A percentile compares a stretch with the other conserved stretches of the same genome.
Conservation (phyloP, 495 filamentous ascomycete species). For the Penicillium diatomitis region DNA sequence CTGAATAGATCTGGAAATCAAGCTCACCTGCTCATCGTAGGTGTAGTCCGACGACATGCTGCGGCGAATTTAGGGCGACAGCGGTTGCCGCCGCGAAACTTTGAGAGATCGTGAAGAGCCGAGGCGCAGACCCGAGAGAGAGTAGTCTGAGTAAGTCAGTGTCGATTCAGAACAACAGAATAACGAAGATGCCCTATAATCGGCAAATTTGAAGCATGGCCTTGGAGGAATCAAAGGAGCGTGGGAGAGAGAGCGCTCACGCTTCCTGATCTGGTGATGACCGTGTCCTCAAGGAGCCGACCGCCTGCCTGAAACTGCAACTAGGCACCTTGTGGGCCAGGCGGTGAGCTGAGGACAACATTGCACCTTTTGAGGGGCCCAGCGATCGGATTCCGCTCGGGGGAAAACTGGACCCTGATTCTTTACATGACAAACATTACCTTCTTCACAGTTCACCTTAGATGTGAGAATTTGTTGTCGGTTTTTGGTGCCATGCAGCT, state of each 20-base stretch:
- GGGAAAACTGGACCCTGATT: no score
- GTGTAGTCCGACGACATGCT: conserved; percentile 93
- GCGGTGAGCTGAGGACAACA: conserved; percentile 15
- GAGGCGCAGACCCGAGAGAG: conserved; percentile 4
- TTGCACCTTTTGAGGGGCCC: conserved; percentile 1
- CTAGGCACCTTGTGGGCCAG: conserved; percentile 4
- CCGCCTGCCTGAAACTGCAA: conserved; percentile 13
- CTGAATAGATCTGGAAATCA: background rate
- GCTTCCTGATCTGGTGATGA: conserved; percentile 27
- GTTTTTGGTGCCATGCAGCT: no score
- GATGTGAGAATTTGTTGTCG: no score
- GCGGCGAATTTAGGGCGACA: conserved; percentile 34
- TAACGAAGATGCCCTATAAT: conserved; percentile 4
- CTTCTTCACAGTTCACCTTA: no score
- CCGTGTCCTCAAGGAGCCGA: conserved; percentile 20
- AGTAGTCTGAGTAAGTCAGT: background rate
- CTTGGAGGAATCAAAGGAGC: conserved; percentile 20
- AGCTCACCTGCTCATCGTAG: conserved; percentile 80
- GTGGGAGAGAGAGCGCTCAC: conserved; percentile 14
- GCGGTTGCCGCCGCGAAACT: conserved; percentile 29
- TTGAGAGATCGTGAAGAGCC: conserved; percentile 17
- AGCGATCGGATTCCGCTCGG: background rate
- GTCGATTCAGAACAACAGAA: background rate
- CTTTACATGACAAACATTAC: no score
- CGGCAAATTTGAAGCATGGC: conserved; percentile 12